phyloP scores from a whole-genome alignment of 176 grass and related monocot genomes.

The Saccharum officinarum region DNA sequence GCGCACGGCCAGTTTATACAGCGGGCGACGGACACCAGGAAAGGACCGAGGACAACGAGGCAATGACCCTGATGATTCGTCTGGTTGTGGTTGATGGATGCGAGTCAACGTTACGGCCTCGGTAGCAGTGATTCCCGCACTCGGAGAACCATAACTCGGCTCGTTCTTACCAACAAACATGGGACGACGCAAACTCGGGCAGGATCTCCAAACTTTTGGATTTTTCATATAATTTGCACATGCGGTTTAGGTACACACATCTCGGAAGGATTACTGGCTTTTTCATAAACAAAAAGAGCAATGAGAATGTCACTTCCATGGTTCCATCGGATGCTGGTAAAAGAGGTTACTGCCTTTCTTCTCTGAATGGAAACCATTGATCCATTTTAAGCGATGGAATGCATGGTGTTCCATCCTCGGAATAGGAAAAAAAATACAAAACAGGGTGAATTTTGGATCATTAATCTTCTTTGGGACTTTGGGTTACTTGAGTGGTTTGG shows the following conservation, averaged over 20 bases:
- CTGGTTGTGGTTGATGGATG: background rate
- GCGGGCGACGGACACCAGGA: background rate
- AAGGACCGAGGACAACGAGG: background rate
- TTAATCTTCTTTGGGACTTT: background rate
- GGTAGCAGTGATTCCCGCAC: background rate
- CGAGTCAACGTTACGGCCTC: slow-evolving; percentile 11
- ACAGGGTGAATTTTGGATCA: background rate
- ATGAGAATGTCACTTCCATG: background rate
- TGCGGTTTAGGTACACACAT: background rate
- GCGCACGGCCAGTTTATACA: background rate
- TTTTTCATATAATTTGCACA: slow-evolving; percentile 1
- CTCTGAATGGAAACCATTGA: background rate
- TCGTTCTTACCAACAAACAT: background rate
- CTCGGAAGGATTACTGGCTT: background rate
- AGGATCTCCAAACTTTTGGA: background rate
- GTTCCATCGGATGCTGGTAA: background rate
- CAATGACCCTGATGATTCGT: background rate
- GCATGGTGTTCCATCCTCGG: background rate
- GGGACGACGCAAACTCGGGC: background rate
- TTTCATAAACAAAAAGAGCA: background rate
- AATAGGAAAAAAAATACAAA: background rate
- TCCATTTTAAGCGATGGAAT: background rate
- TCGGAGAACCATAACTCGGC: background rate
- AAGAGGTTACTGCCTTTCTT: too few species aligned
- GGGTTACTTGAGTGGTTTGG: background rate